phyloP scores from a whole-genome alignment of 2,329 filamentous ascomycete species.

The Talaromyces sp. region DNA sequence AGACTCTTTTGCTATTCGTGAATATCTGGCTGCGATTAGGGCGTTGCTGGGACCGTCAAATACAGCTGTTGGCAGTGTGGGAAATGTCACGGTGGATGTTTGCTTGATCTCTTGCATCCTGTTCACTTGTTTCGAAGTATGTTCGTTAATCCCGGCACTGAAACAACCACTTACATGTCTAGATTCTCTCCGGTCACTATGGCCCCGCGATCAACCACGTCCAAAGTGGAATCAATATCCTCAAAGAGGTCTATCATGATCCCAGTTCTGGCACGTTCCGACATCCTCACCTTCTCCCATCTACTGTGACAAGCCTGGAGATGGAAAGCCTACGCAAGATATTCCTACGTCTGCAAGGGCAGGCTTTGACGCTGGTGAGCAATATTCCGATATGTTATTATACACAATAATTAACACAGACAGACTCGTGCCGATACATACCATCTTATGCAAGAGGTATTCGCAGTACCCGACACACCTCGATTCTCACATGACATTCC shows the following conservation, averaged over 20 bases:
- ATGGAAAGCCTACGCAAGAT: slow-evolving; percentile 15
- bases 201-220: slow-evolving; percentile 26
- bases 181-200: slow-evolving; percentile 29
- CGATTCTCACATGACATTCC: slow-evolving; percentile 7
- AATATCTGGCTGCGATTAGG: slow-evolving; percentile 12
- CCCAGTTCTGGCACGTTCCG: slow-evolving; percentile 7
- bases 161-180: neutral
- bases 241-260: slow-evolving; percentile 22
- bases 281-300: slow-evolving; percentile 22
- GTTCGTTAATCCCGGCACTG: neutral
- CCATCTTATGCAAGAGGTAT: neutral
- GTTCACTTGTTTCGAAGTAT: slow-evolving; percentile 29
- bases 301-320: slow-evolving; percentile 19
- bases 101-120: slow-evolving; percentile 29
- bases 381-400: neutral
- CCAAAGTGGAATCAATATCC: slow-evolving; percentile 25
- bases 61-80: neutral
- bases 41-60: neutral
- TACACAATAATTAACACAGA: neutral
- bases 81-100: slow-evolving; percentile 20
- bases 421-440: slow-evolving; percentile 16
- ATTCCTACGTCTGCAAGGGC: slow-evolving; percentile 9
- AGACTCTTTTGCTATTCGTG: slow-evolving; percentile 11
- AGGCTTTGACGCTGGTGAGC: slow-evolving; percentile 13
- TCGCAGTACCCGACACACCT: neutral